Evolutionary conservation across 345 rosid species (phyloP), one percentile per base, ranked within the genome.

Genomic region (Linum trigynum): DNA sequence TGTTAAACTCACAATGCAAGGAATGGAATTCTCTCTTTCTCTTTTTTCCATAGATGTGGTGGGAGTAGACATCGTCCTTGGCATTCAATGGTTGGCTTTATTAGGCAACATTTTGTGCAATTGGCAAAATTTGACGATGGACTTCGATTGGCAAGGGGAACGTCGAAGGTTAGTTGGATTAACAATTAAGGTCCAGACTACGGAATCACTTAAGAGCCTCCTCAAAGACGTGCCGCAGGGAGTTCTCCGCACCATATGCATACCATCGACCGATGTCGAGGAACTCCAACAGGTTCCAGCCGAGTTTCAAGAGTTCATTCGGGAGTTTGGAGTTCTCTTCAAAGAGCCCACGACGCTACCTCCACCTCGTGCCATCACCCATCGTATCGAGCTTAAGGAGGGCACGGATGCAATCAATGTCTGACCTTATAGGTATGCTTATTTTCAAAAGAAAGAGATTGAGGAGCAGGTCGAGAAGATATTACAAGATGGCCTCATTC

Each of bases 311-410:
- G 37, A n/a, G 8, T 39, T 61, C 38, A 10, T 38, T 7, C 32
- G 39, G 6, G 12, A 61, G 23, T 38, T 10, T 17, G 6, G 4
- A 61, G 42, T 1, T 3, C 5, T 61, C 11, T 37, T 61, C 16
- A n/a, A 39, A 35, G 64, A 67, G 7, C 70, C 41, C 16, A n/a
- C 7, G 45, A 39, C 14, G 3, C 23, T 67, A 35, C 64, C 70
- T 1, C 37, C 36, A 3, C 12, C 0, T 0, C 0, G 42, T 0
- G 70, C 41, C 2, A 2, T 67, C 1, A 43, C 55, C 10, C 68
- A 64, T 5, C 15, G 2, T 3, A 70, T 70, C 16, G 7, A 40
- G 0, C 48, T 64, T 0, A n/a, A 38, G 35, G 62, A 32, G 4
- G 63, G 66, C 7, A 37, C 51, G 0, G 14, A 38, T 7, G 55